Evolutionary conservation across 495 filamentous ascomycete genomes (phyloP).

Genomic region (Aspergillus conjunctus): DNA sequence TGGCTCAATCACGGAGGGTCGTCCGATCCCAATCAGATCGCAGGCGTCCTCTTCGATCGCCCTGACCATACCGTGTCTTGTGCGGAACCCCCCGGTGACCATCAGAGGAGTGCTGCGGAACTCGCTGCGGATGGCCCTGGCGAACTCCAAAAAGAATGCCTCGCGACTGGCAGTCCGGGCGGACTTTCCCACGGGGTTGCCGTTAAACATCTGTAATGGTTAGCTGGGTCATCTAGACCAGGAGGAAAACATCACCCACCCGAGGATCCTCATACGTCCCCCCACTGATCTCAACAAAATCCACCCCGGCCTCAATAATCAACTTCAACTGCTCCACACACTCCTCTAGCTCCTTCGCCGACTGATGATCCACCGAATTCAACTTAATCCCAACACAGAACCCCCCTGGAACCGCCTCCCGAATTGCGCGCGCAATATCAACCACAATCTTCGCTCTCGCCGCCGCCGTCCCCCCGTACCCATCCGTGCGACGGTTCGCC

Average conservation of each 20-base stretch:
- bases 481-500: conserved; percentile 26
- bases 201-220: too few relatives aligned
- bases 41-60: not conserved
- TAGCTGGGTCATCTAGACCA: too few relatives aligned
- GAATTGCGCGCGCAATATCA: not conserved
- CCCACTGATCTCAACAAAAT: conserved; percentile 3
- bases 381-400: conserved; percentile 4
- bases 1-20: not conserved
- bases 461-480: conserved; percentile 32
- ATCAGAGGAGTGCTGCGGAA: not conserved
- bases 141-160: conserved; percentile 6
- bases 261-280: not conserved
- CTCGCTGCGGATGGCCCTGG: not conserved
- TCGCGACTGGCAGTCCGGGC: not conserved
- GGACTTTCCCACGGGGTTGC: too few relatives aligned
- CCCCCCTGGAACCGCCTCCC: not conserved
- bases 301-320: not conserved
- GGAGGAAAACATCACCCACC: too few relatives aligned
- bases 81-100: conserved; percentile 3
- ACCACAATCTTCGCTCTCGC: conserved; percentile 32
- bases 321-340: not conserved
- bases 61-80: too few relatives aligned
- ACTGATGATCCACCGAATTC: conserved; percentile 1
- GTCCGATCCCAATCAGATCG: conserved; percentile 1
- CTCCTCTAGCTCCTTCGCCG: not conserved